Base-by-base conservation (phyloP, 352 stramenopile species). In the Phytophthora citrophthora region DNA sequence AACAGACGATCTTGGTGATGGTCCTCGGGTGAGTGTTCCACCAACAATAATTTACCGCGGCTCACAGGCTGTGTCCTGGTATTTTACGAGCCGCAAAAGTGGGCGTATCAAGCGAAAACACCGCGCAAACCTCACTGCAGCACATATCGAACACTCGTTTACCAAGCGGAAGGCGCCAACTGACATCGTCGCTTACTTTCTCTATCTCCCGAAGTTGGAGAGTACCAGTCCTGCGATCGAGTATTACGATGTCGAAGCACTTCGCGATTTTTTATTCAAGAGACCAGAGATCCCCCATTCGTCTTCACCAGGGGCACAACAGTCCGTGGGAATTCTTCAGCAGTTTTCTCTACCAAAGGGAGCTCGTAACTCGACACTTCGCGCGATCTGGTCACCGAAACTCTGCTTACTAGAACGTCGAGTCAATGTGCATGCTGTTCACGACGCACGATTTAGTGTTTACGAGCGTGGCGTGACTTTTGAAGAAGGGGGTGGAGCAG, bases 381-480 rank as follows among this genome's bases (percentile, higher is more conserved):
- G 94, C 10, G 90, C 90, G 10, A 94, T 98, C 38, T 98, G 95
- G 93, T 98, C 93, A 40, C 96, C 96, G 7, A 98, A 98, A 59
- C 85, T 99, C 54, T 98, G 96, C 53, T 69, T 99, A 5, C 66
- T 98, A 9, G 96, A 99, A 72, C 87, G 95, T 26, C 85, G 91
- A 31, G 78, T 96, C 39, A 99, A 98, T 69, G 73, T 85, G 15
- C 87, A 95, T 67, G 83, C 91, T 41, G 71, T 99, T 4, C 86
- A 97, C 56, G 96, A 99, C 68, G 79, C 78, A 38, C 79, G 94
- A 13, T 98, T 92, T 68, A 94, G 85, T 29, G 72, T 99, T 32
- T 98, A 98, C 64, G 96, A 99, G 66, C 86, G 93, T 16, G 82
- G 83, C 16, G 92, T 98, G 29, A 99, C 96, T 20, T 99, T 98